phyloP scores from a whole-genome alignment of 2,329 filamentous ascomycete genomes.

The Colletotrichum liaoningense region DNA sequence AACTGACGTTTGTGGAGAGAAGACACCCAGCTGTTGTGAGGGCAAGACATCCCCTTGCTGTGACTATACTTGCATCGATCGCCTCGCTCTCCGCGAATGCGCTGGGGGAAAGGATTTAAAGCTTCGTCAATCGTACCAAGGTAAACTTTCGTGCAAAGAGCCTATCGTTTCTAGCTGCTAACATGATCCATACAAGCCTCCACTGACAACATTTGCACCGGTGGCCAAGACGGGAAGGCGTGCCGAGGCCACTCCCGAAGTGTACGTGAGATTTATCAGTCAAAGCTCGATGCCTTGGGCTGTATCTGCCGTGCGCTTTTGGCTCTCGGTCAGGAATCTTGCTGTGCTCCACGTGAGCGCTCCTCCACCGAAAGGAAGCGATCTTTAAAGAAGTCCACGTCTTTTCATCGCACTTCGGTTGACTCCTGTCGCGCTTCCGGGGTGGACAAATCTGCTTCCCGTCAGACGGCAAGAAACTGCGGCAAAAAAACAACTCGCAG shows the following conservation, averaged over 20 bases:
- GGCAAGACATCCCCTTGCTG: constrained; percentile 55
- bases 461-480: background rate
- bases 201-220: constrained; percentile 9
- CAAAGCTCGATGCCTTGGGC: constrained; percentile 58
- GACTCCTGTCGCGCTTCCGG: constrained; percentile 41
- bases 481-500: background rate
- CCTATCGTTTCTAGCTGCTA: background rate
- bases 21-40: constrained; percentile 52
- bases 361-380: constrained; percentile 42
- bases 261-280: constrained; percentile 52
- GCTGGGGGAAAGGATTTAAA: constrained; percentile 35
- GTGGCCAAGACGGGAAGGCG: constrained; percentile 41
- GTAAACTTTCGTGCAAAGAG: background rate
- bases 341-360: constrained; percentile 51
- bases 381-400: constrained; percentile 38
- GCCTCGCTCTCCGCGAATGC: constrained; percentile 56
- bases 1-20: background rate
- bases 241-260: constrained; percentile 51
- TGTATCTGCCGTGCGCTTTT: constrained; percentile 66
- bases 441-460: background rate
- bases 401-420: constrained; percentile 37
- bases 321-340: constrained; percentile 62
- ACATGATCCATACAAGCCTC: background rate
- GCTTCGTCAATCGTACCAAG: background rate
- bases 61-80: constrained; percentile 54